Evolutionary conservation across 306 rosid genomes (phyloP).

Genomic region (Cucumis hystrix): DNA sequence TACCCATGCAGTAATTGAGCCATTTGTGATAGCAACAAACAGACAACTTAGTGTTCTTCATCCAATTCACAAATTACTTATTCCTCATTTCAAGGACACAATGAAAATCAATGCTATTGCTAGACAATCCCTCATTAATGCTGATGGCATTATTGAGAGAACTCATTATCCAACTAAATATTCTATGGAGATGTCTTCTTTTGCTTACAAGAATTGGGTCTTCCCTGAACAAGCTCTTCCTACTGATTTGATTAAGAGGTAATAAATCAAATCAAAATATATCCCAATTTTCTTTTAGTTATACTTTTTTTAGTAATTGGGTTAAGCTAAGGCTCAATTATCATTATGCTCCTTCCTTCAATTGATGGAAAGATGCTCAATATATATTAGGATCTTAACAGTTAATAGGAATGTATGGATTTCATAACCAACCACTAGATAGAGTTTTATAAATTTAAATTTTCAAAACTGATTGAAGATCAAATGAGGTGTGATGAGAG

Average conservation of each 20-base stretch:
- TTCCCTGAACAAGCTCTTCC: slow-evolving; percentile 70
- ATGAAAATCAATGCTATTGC: background rate
- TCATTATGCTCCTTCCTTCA: too few relatives aligned
- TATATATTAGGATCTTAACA: too few relatives aligned
- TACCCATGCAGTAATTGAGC: background rate
- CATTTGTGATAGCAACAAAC: background rate
- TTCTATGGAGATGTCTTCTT: slow-evolving; percentile 21
- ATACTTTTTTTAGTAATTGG: too few relatives aligned
- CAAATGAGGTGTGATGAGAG: too few relatives aligned
- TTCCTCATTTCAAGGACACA: background rate
- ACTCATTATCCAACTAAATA: slow-evolving; percentile 46
- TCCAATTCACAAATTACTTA: background rate
- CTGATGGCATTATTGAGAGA: background rate
- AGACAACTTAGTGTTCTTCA: background rate
- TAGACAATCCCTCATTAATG: background rate
- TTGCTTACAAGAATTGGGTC: background rate
- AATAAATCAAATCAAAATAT: background rate
- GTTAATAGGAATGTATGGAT: too few relatives aligned
- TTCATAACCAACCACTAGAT: too few relatives aligned
- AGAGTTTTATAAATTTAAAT: too few relatives aligned
- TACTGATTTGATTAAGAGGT: slow-evolving; percentile 61
- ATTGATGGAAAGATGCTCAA: too few relatives aligned
- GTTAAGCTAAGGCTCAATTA: too few relatives aligned
- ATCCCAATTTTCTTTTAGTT: too few relatives aligned
- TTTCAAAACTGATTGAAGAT: too few relatives aligned